These are phyloP conservation scores for Batrachochytrium dendrobatidis DNA, from an alignment of 371 early-diverging fungal genomes.

Conservation along the genomic window DNA sequence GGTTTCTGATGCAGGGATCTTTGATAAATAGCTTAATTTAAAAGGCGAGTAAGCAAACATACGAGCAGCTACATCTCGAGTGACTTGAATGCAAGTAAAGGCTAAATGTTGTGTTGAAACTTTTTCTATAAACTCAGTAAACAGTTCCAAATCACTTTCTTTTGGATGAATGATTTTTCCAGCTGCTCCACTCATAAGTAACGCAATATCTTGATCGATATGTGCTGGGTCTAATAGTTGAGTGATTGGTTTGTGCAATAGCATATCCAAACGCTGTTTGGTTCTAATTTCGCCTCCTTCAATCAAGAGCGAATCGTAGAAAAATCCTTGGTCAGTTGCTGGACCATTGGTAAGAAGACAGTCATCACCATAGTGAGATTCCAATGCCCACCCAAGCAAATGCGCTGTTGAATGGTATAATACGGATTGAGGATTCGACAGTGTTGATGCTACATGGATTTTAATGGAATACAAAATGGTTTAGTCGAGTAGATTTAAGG, in stretches of 20 bases:
- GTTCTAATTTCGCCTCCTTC: background rate
- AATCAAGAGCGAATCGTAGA: constrained; percentile 27
- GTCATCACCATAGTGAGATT: constrained; percentile 29
- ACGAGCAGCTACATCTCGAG: constrained; percentile 36
- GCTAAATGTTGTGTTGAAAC: constrained; percentile 33
- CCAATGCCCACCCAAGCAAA: constrained; percentile 38
- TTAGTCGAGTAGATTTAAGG: no score
- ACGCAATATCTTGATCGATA: constrained; percentile 8
- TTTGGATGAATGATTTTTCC: constrained; percentile 12
- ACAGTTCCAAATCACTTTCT: constrained; percentile 14
- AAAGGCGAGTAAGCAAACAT: constrained; percentile 47
- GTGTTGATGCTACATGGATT: no score
- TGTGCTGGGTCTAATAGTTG: background rate
- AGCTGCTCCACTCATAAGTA: constrained; percentile 22
- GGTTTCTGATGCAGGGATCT: constrained; percentile 17
- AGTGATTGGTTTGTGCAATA: background rate
- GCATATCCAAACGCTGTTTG: background rate
- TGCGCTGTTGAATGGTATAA: constrained; percentile 41
- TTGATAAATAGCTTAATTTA: constrained; percentile 33
- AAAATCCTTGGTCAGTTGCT: constrained; percentile 27
- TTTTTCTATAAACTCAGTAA: constrained; percentile 19
- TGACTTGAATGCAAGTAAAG: constrained; percentile 36
- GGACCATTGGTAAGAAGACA: constrained; percentile 35
- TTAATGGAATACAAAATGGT: no score
- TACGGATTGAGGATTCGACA: no score